Evolutionary conservation across 2,329 filamentous ascomycete genomes (phyloP), one percentile per base, ranked within the genome.

Genomic region (Paecilomyces formosus): DNA sequence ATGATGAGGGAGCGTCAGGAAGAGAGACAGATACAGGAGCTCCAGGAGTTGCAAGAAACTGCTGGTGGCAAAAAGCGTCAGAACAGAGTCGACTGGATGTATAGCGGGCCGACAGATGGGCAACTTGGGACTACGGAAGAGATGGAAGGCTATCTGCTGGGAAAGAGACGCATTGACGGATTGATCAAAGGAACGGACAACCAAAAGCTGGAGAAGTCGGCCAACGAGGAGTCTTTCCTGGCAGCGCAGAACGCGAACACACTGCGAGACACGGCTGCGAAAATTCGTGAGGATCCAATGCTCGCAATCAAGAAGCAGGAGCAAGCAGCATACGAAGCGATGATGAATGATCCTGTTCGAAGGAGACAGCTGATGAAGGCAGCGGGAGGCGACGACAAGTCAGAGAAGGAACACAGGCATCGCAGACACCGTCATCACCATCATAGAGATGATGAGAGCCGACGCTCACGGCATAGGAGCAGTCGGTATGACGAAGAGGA

Each of bases 61-160:
- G 88, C 92, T 0, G 94, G 94, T 39, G 92, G 92, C 58, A 85
- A 84, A 67, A 92, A 91, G 70, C 83, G 88, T 56, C 78, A 88
- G 30, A 88, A 93, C 66, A 86, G 92, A 35, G 93, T 99, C 26
- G 94, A 97, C 68, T 99, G 94, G 90, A 97, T 99, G 91, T 99
- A 99, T 76, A 86, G 88, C 66, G 93, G 93, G 1, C 92, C 94
- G 7, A 89, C 89, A 50, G 82, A 78, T 58, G 88, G 59, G 21
- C 88, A 55, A 82, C 81, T 58, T 90, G 90, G 35, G 87, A 90
- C 85, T 45, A 85, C 77, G 0, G 93, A 97, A 73, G 94, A 97
- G 76, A 92, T 90, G 77, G 94, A 99, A 70, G 91, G 89, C 3
- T 99, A 96, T 72, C 77, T 99, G 1, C 81, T 99, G 13, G 94